Percentiles rank a stretch among this genome's conserved stretches.
These are phyloP conservation scores for Scalesia atractyloides DNA, from an alignment of 129 eudicot species.

Conservation along the genomic window DNA sequence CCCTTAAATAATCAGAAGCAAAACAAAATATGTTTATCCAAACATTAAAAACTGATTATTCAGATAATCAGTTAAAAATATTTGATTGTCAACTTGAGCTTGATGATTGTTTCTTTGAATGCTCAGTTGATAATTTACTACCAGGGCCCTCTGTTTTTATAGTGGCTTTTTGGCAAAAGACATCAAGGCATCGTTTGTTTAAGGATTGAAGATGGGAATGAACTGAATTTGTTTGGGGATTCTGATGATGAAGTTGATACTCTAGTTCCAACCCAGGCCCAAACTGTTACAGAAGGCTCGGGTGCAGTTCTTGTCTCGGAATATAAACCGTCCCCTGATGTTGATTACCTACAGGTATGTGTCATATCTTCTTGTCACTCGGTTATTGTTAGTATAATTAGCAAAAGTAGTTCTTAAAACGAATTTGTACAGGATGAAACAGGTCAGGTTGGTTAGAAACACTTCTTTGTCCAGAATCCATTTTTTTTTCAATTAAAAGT, in stretches of 20 bases:
- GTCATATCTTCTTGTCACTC: conserved; percentile 5
- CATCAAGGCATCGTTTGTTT: conserved; percentile 36
- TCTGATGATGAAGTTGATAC: conserved; percentile 68
- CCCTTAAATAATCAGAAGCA: conserved; percentile 1
- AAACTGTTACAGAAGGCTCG: conserved; percentile 71
- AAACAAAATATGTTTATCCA: background rate
- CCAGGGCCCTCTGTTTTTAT: conserved; percentile 78
- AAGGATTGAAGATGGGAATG: conserved; percentile 53
- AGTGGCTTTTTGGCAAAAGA: conserved; percentile 80
- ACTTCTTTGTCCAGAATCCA: background rate
- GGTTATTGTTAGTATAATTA: background rate
- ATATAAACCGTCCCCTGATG: conserved; percentile 83
- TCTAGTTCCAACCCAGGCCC: conserved; percentile 79
- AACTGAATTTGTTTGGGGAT: conserved; percentile 55
- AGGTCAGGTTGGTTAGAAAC: background rate
- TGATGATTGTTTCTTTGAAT: conserved; percentile 24
- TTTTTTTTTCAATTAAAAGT: background rate
- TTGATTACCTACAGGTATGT: conserved; percentile 91
- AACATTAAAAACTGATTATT: background rate
- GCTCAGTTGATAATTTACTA: conserved; percentile 79
- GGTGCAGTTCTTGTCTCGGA: conserved; percentile 65
- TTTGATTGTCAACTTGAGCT: conserved; percentile 23
- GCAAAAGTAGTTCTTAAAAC: background rate
- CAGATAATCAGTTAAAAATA: background rate
- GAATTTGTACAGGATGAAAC: background rate